Conservation (phyloP, 257 asterid species). For the Apocynum venetum region DNA sequence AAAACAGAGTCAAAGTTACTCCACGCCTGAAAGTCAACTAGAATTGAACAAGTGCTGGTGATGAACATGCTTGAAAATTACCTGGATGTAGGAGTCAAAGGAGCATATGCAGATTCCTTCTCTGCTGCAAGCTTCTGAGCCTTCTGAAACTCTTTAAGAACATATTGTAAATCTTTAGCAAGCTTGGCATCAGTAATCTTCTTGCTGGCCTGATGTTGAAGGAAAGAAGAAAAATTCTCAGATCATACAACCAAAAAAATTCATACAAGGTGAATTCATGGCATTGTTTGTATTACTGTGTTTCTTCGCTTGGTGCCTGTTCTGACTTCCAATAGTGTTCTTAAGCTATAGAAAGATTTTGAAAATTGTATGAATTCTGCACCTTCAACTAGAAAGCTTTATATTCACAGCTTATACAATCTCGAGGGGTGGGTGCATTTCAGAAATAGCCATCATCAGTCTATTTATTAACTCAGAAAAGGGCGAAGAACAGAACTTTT, state of each 20-base stretch:
- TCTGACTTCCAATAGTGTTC: neutral
- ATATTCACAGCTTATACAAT: neutral
- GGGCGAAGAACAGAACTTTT: neutral
- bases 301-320: neutral
- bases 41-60: neutral
- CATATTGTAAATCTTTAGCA: slow-evolving; percentile 49
- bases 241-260: neutral
- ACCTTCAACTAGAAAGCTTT: neutral
- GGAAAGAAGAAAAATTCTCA: neutral
- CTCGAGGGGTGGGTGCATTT: neutral
- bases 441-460: neutral
- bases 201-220: slow-evolving; percentile 37
- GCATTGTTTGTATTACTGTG: neutral
- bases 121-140: slow-evolving; percentile 51
- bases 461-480: neutral
- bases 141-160: slow-evolving; percentile 53
- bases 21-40: neutral
- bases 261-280: neutral
- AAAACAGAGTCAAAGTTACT: neutral
- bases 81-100: slow-evolving; percentile 35
- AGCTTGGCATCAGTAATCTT: slow-evolving; percentile 53
- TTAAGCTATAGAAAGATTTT: neutral
- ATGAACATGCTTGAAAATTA: slow-evolving; percentile 11
- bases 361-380: neutral
- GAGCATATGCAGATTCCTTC: slow-evolving; percentile 37